Evolutionary conservation across 441 rosid genomes (phyloP).

Genomic region (Bocquillonia castaneifolia): DNA sequence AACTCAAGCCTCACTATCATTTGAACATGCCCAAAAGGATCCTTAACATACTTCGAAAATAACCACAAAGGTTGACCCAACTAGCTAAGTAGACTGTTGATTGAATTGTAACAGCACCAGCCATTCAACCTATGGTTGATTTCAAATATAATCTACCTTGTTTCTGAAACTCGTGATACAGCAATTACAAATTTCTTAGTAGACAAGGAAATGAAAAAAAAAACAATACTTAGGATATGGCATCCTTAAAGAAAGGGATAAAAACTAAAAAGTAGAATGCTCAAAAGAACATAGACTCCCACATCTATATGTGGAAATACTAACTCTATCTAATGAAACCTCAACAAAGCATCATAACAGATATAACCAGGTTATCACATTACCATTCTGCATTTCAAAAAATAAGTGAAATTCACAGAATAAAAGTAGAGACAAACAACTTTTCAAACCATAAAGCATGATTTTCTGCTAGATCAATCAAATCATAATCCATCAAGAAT

Average conservation of each 20-base stretch:
- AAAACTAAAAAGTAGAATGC: neutral
- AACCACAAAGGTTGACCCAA: neutral
- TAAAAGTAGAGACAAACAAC: neutral
- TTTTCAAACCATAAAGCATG: neutral
- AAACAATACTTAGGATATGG: neutral
- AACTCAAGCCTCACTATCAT: too few relatives aligned
- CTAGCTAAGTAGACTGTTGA: neutral
- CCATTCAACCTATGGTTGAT: constrained; percentile 3
- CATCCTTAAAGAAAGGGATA: neutral
- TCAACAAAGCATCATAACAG: neutral
- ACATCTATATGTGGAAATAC: neutral
- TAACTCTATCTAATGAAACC: neutral
- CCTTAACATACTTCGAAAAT: neutral
- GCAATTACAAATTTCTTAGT: neutral
- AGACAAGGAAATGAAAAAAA: neutral
- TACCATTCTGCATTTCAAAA: neutral
- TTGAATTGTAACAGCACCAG: neutral
- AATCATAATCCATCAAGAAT: neutral
- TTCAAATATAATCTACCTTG: neutral
- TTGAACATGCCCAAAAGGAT: neutral
- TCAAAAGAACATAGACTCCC: neutral
- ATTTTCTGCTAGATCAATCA: neutral
- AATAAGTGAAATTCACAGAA: neutral
- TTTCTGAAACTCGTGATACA: neutral
- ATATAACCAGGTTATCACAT: neutral